phyloP scores from a whole-genome alignment of 2,329 filamentous ascomycete species.

The Aspergillus arachidicola region DNA sequence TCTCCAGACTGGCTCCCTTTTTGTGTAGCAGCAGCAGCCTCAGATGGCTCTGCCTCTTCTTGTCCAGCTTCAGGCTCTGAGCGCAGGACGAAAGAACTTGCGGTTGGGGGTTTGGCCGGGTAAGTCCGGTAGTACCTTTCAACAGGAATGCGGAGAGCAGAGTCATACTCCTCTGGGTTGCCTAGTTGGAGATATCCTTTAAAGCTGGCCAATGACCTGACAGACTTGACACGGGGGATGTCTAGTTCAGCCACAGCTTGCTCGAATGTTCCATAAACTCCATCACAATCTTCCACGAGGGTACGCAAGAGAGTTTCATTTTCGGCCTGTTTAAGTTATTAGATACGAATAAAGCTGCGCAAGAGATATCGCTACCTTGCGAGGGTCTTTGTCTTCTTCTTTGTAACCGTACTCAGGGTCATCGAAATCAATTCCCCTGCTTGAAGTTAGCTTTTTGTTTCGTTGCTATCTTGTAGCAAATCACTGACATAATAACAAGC shows the following conservation, averaged over 20 bases:
- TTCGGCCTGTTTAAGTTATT: slow-evolving; percentile 48
- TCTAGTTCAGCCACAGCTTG: slow-evolving; percentile 81
- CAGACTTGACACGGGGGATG: slow-evolving; percentile 73
- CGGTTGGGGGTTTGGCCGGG: slow-evolving; percentile 70
- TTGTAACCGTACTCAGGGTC: slow-evolving; percentile 87
- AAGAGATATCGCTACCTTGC: slow-evolving; percentile 59
- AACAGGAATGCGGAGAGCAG: slow-evolving; percentile 78
- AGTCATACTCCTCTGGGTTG: slow-evolving; percentile 70
- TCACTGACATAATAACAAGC: slow-evolving; percentile 72
- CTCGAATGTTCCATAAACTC: slow-evolving; percentile 78
- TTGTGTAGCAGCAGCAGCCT: slow-evolving; percentile 44
- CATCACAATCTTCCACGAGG: slow-evolving; percentile 70
- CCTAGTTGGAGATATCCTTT: slow-evolving; percentile 80
- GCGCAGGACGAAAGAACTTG: slow-evolving; percentile 72
- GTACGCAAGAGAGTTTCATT: slow-evolving; percentile 72
- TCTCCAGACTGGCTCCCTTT: slow-evolving; percentile 33
- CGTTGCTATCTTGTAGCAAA: background rate
- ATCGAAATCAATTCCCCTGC: slow-evolving; percentile 88
- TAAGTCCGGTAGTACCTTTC: slow-evolving; percentile 90
- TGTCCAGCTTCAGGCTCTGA: slow-evolving; percentile 52
- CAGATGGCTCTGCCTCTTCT: slow-evolving; percentile 55
- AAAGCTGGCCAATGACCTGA: slow-evolving; percentile 76
- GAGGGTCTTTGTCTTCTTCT: slow-evolving; percentile 77
- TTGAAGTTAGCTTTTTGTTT: slow-evolving; percentile 26
- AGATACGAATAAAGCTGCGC: slow-evolving; percentile 13